These are phyloP conservation scores for Lagerstroemia speciosa DNA, from an alignment of 345 rosid species.

Conservation along the genomic window DNA sequence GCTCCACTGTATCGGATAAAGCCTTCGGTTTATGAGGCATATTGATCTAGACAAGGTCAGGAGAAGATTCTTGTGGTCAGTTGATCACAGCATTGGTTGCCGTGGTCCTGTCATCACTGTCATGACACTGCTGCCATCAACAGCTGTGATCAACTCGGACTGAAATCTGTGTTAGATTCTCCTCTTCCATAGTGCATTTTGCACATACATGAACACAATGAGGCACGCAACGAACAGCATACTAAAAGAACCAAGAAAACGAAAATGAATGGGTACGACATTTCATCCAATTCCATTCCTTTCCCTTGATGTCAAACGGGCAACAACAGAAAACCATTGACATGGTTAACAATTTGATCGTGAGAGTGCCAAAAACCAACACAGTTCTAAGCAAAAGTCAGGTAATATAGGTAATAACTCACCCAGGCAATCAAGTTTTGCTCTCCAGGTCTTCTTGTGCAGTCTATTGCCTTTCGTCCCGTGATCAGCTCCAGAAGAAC, in stretches of 20 bases:
- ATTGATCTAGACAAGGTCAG: not conserved
- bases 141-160: not conserved
- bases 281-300: not conserved
- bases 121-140: not conserved
- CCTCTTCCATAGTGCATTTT: not conserved
- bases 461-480: conserved; percentile 83
- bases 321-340: not conserved
- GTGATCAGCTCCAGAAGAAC: conserved; percentile 86
- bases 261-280: not conserved
- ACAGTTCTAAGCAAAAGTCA: not conserved
- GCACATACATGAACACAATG: not conserved
- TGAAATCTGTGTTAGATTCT: not conserved
- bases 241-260: not conserved
- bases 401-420: conserved; percentile 11
- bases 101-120: too few relatives aligned
- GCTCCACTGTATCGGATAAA: not conserved
- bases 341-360: not conserved
- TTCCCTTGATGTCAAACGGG: not conserved
- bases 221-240: not conserved
- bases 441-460: conserved; percentile 46
- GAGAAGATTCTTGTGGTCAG: not conserved
- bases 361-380: not conserved
- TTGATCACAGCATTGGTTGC: not conserved
- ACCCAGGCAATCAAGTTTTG: conserved; percentile 90
- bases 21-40: not conserved